phyloP scores from a whole-genome alignment of 106 monocot genomes.

The Alisma plantagoaquatica region DNA sequence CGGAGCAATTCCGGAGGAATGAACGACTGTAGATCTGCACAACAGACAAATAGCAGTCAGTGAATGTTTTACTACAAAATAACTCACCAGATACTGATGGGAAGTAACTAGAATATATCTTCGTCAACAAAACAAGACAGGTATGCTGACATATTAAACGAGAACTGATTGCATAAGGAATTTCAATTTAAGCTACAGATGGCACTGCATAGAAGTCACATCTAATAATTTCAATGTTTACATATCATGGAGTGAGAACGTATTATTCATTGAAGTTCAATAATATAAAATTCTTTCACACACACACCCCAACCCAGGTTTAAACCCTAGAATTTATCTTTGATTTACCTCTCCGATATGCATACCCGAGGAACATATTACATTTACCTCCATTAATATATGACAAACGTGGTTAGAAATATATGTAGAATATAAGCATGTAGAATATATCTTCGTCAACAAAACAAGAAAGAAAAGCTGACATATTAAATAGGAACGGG shows the following conservation, averaged over 20 bases:
- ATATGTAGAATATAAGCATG: too few relatives aligned
- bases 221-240: neutral
- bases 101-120: neutral
- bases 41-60: too few relatives aligned
- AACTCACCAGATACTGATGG: neutral
- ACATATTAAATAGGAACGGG: neutral
- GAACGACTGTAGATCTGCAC: slow-evolving; percentile 65
- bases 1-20: slow-evolving; percentile 48
- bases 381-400: too few relatives aligned
- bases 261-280: too few relatives aligned
- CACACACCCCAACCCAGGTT: too few relatives aligned
- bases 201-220: neutral
- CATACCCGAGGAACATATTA: too few relatives aligned
- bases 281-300: too few relatives aligned
- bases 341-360: too few relatives aligned
- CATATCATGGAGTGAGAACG: too few relatives aligned
- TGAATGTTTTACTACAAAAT: neutral
- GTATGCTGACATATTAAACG: neutral
- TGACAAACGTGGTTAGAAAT: too few relatives aligned
- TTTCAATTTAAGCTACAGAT: neutral
- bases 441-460: neutral
- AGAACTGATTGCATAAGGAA: neutral
- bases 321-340: too few relatives aligned
- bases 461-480: neutral
- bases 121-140: neutral